Percentiles rank a stretch among this genome's conserved stretches.
These are phyloP conservation scores for Eucalyptus virginea DNA, from an alignment of 345 rosid genomes.

Conservation along the genomic window DNA sequence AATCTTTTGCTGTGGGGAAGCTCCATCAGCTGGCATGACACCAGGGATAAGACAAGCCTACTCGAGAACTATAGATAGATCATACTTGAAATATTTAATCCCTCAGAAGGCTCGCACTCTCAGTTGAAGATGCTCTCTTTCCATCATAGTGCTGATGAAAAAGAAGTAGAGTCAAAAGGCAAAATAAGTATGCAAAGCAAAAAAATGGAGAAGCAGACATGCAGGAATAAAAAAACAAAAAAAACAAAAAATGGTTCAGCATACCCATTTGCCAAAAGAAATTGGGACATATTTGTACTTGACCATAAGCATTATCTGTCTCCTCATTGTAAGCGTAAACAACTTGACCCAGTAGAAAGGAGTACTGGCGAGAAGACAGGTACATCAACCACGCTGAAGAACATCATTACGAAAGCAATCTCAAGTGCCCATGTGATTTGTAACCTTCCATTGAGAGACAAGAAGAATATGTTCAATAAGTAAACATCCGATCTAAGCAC, in stretches of 20 bases:
- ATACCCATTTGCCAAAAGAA: slow-evolving; percentile 80
- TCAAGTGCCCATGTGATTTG: slow-evolving; percentile 57
- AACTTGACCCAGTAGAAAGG: slow-evolving; percentile 74
- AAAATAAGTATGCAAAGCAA: not conserved
- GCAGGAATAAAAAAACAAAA: not conserved
- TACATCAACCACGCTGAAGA: slow-evolving; percentile 61
- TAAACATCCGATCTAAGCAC: not conserved
- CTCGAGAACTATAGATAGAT: not conserved
- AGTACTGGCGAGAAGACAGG: slow-evolving; percentile 99
- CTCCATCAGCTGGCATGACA: not conserved
- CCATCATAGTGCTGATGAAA: slow-evolving; percentile 43
- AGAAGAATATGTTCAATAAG: not conserved
- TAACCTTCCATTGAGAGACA: slow-evolving; percentile 24
- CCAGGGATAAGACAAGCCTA: not conserved
- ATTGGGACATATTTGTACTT: slow-evolving; percentile 86
- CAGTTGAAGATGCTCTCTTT: slow-evolving; percentile 45
- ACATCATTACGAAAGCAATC: slow-evolving; percentile 65
- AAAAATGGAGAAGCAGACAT: not conserved
- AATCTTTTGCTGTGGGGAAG: not conserved
- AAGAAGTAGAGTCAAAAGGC: not conserved
- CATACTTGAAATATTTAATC: slow-evolving; percentile 5
- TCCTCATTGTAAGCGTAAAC: slow-evolving; percentile 72
- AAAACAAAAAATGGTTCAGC: not conserved
- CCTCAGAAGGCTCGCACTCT: slow-evolving; percentile 16
- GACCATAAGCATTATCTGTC: slow-evolving; percentile 86